Base-by-base conservation (phyloP, 345 rosid genomes). In the Euphorbia lathyris region DNA sequence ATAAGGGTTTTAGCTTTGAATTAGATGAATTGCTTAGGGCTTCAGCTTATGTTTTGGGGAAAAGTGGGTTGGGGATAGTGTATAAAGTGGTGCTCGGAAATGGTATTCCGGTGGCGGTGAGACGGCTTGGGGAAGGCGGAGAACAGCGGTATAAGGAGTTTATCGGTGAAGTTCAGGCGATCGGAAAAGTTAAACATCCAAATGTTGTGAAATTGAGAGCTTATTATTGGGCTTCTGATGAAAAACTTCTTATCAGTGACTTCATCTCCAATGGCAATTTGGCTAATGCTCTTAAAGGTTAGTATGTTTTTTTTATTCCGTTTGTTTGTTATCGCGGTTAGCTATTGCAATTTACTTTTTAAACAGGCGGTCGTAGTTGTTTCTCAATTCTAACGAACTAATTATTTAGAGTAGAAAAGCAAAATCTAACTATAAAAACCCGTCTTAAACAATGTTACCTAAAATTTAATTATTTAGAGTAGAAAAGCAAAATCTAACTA, bases 201-300 rank as follows among this genome's bases (percentile, higher is more conserved):
- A 95, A 92, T 78, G 82, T 95, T 5, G 99, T 95, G 70, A 87
- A 80, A 74, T 67, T 95, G 51, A 84, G 99, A 74, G 99, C 99
- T 70, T 95, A 95, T 72, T 95, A 95, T 70, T 95, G 99, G 99
- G 98, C 99, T 52, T 81, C 96, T 10, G 98, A 95, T 69, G 99
- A 95, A 79, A 95, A 95, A 82, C 96, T 95, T 19, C 86, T 95
- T 51, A 92, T 95, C 47, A 87, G 91, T 72, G 98, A 95, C 70
- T 95, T 88, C 50, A 83, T 95, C 77, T 85, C 92, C 66, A 90
- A 92, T 76, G 99, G 99, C 77, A 95, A 88, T 60, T 81, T 95
- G 78, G 90, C 93, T 25, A 84, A 73, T 48, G 98, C 97, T 63
- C 92, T 95, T n/a, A 74, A 82, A 87, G 98, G 99, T 87, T 19